These are phyloP conservation scores for Solanum aculeatissimum DNA, from an alignment of 305 asterid species.

Conservation along the genomic window DNA sequence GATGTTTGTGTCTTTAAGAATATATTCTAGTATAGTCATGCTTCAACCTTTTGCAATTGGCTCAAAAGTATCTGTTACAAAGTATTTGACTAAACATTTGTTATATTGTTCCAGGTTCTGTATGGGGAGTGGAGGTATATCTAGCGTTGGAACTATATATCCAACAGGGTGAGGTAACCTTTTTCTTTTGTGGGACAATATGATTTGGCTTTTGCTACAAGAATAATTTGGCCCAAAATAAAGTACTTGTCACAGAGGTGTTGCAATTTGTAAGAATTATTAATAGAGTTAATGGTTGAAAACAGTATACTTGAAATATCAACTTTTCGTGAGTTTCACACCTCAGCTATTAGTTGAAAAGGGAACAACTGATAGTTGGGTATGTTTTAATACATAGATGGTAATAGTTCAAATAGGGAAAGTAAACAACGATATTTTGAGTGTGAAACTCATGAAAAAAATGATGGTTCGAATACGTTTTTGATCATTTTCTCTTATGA, in stretches of 20 bases:
- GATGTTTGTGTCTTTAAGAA: not conserved
- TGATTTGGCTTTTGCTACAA: not conserved
- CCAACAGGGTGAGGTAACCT: not conserved
- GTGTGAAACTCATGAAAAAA: not conserved
- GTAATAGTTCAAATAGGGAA: not conserved
- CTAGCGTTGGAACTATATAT: not conserved
- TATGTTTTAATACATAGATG: not conserved
- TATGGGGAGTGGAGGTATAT: not conserved
- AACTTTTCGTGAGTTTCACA: not conserved
- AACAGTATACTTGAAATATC: not conserved
- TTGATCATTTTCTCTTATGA: not conserved
- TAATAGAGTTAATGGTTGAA: no score
- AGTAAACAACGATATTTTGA: not conserved
- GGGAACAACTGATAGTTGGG: not conserved
- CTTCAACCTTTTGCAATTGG: not conserved
- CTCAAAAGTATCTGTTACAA: not conserved
- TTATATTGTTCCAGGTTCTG: not conserved
- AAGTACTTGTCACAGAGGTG: not conserved
- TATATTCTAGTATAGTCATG: not conserved
- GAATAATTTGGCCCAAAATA: not conserved
- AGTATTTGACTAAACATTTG: not conserved
- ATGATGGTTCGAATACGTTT: not conserved
- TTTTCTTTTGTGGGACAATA: not conserved
- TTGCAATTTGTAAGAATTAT: not conserved
- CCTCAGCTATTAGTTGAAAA: not conserved